Evolutionary conservation across 805 yeast genomes (phyloP), one percentile per base, ranked within the genome.

Genomic region (Scheffersomyces lignosus): DNA sequence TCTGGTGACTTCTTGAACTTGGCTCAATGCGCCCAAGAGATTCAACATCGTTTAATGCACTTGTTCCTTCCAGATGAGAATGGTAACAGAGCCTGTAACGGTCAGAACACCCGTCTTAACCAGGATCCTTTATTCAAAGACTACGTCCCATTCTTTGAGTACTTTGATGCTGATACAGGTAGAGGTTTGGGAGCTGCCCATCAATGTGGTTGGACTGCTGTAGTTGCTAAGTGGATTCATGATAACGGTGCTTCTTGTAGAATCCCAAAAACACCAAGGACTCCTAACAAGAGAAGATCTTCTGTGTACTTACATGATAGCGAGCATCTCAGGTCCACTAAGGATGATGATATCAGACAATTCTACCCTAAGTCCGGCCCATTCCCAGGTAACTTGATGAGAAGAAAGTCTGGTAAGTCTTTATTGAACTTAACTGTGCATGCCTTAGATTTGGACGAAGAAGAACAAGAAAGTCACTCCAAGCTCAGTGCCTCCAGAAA

Each of bases 151-250:
- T 89, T 87, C 57, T 85, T 78, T 57, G 97, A 89, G 66, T 89
- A 83, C 58, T 89, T 89, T 58, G 95, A 89, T 53, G 96, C 95
- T 48, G 97, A 89, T 57, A 84, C 93, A 2, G 97, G 97, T 27
- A 77, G 96, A 48, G 97, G 96, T 4, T 65, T 89, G 39, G 97
- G 97, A 23, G 88, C 96, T 1, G 81, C 89, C 35, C 96, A 90
- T 67, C 97, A 89, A 66, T 83, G 89, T 71, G 97, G 97, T 9
- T 89, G 97, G 97, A 89, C 96, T 1, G 90, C 95, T 0, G 72
- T 90, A 31, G 93, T 88, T 35, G 95, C 96, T 29, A 85, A 91
- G 63, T 79, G 89, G 78, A 87, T 90, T 54, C 93, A 86, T 56
- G 91, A 90, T 63, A 85, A 86, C 29, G 96, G 96, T 41, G 74